A percentile compares a stretch with the other conserved stretches of the same genome.
These are phyloP conservation scores for Beauveria medogensis DNA, from an alignment of 2,329 filamentous ascomycete species.

Conservation along the genomic window DNA sequence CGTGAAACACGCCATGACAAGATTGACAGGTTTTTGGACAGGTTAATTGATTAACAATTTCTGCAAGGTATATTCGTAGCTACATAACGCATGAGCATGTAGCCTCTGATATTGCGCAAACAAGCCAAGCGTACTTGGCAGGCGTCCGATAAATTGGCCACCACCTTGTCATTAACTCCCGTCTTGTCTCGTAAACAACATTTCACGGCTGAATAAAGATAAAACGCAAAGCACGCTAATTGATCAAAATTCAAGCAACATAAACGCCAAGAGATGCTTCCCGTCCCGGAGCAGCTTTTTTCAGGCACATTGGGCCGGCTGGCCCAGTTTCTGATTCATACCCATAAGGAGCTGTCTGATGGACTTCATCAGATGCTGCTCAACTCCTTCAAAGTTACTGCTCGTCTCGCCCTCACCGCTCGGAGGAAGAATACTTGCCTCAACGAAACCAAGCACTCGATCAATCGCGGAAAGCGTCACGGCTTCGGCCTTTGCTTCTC, in stretches of 20 bases:
- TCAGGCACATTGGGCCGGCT: neutral
- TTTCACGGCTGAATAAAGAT: slow-evolving; percentile 1
- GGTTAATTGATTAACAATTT: neutral
- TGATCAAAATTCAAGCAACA: neutral
- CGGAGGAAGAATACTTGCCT: slow-evolving; percentile 32
- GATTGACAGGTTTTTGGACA: neutral
- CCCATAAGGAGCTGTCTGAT: slow-evolving; percentile 31
- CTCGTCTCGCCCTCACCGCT: slow-evolving; percentile 24
- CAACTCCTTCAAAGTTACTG: slow-evolving; percentile 30
- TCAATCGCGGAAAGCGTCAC: slow-evolving; percentile 43
- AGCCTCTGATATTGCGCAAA: neutral
- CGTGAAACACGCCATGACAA: neutral
- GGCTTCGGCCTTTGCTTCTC: slow-evolving; percentile 35
- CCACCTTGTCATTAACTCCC: neutral
- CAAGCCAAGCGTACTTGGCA: neutral
- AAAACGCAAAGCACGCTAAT: slow-evolving; percentile 4
- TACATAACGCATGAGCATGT: neutral
- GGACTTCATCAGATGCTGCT: slow-evolving; percentile 33
- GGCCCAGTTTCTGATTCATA: slow-evolving; percentile 30
- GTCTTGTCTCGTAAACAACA: neutral
- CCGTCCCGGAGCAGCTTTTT: neutral
- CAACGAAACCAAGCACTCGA: slow-evolving; percentile 39
- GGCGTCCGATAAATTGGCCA: neutral
- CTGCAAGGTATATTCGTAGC: neutral
- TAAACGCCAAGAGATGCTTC: neutral